A percentile compares a stretch with the other conserved stretches of the same genome.
These are phyloP conservation scores for Cutaneotrichosporon sp. DNA, from an alignment of 1,284 basidiomycete genomes.

Conservation along the genomic window DNA sequence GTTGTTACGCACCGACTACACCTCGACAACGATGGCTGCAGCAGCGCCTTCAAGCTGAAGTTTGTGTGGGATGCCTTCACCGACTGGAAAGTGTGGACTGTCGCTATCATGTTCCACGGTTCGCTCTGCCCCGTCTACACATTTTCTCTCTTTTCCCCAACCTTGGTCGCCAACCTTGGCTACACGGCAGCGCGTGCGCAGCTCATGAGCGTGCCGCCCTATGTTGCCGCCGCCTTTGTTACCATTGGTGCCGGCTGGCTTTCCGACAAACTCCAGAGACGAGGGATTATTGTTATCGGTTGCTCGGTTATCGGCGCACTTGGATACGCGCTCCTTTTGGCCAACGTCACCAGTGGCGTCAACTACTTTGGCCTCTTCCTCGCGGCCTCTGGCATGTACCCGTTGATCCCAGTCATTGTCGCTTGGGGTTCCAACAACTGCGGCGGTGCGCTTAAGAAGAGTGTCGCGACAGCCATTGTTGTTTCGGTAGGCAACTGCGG, in stretches of 20 bases:
- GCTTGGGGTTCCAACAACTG: slow-evolving; percentile 58
- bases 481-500: slow-evolving; percentile 56
- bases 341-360: slow-evolving; percentile 41
- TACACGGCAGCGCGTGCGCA: slow-evolving; percentile 67
- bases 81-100: slow-evolving; percentile 42
- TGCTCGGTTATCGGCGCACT: slow-evolving; percentile 34
- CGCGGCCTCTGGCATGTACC: slow-evolving; percentile 55
- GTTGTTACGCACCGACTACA: slow-evolving; percentile 27
- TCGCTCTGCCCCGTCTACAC: slow-evolving; percentile 56
- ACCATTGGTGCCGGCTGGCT: slow-evolving; percentile 38
- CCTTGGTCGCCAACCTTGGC: slow-evolving; percentile 47
- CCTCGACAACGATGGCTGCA: slow-evolving; percentile 33
- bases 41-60: slow-evolving; percentile 32
- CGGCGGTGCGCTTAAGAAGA: slow-evolving; percentile 56
- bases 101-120: slow-evolving; percentile 37
- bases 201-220: slow-evolving; percentile 47
- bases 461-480: slow-evolving; percentile 56
- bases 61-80: slow-evolving; percentile 28
- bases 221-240: slow-evolving; percentile 33
- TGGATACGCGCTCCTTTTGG: slow-evolving; percentile 36
- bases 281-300: slow-evolving; percentile 40
- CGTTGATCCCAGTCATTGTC: slow-evolving; percentile 54
- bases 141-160: slow-evolving; percentile 55
- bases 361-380: slow-evolving; percentile 57
- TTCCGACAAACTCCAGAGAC: slow-evolving; percentile 38